Percentiles rank a stretch among this genome's conserved stretches.
Conservation (phyloP, 2,329 filamentous ascomycete species). For the Pseudocercospora fijiensis region DNA sequence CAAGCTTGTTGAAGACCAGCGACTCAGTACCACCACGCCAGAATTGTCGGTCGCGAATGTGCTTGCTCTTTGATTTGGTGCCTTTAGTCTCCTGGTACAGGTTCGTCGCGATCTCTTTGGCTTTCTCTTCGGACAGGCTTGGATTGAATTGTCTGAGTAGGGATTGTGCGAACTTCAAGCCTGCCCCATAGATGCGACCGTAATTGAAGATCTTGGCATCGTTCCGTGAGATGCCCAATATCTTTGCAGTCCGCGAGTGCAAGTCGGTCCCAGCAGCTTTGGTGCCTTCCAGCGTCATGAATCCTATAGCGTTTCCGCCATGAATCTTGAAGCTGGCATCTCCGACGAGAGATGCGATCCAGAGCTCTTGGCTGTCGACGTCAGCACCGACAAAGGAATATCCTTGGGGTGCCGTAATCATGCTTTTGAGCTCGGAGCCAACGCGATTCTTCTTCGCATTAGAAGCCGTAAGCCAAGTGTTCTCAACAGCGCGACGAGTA, state of each 20-base stretch:
- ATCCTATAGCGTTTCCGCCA: conserved; percentile 94
- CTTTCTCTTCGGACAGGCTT: conserved; percentile 73
- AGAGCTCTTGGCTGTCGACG: conserved; percentile 94
- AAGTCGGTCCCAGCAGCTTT: conserved; percentile 92
- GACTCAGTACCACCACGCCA: conserved; percentile 97
- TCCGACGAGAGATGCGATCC: conserved; percentile 94
- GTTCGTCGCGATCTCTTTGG: conserved; percentile 69
- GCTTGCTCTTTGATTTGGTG: conserved; percentile 73
- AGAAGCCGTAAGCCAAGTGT: conserved; percentile 96
- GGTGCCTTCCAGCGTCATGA: conserved; percentile 97
- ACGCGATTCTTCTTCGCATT: conserved; percentile 96
- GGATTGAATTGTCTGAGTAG: conserved; percentile 93
- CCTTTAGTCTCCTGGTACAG: conserved; percentile 91
- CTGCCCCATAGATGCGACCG: conserved; percentile 96
- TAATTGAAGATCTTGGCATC: conserved; percentile 99
- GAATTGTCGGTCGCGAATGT: conserved; percentile 72
- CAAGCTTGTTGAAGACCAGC: conserved; percentile 96
- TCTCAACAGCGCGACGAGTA: conserved; percentile 89
- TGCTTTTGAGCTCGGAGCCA: conserved; percentile 93
- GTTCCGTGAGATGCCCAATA: conserved; percentile 90
- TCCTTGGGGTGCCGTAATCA: conserved; percentile 87
- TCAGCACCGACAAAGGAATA: conserved; percentile 96
- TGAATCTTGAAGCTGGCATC: conserved; percentile 94
- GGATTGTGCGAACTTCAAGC: conserved; percentile 86
- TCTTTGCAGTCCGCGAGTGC: conserved; percentile 88